phyloP scores from a whole-genome alignment of 73 alveolate genomes.

The Paramecium octaurelia region DNA sequence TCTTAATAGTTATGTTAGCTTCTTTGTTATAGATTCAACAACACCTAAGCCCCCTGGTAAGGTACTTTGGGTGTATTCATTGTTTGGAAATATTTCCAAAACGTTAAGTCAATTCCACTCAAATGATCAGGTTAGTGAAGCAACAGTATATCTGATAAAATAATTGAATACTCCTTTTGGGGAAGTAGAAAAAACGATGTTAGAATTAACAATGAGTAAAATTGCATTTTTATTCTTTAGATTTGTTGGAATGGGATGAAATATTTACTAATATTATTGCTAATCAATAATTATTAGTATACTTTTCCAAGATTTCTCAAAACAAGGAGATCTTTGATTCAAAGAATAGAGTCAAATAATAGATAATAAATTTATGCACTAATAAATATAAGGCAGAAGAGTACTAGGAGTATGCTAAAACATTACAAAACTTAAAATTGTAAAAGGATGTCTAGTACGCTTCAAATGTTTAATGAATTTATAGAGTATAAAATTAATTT shows the following conservation, averaged over 20 bases:
- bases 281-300: neutral
- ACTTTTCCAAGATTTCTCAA: neutral
- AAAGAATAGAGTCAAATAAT: neutral
- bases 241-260: slow-evolving; percentile 14
- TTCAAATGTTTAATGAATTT: neutral
- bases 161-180: neutral
- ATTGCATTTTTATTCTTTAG: neutral
- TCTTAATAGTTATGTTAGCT: neutral
- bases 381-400: neutral
- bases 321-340: slow-evolving; percentile 16
- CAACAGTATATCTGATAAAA: neutral
- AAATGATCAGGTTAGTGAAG: neutral
- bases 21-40: neutral
- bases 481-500: neutral
- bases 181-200: neutral
- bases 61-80: neutral
- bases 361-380: neutral
- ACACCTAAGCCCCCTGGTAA: neutral
- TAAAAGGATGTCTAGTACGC: slow-evolving; percentile 8
- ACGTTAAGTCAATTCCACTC: neutral
- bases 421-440: neutral
- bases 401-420: neutral
- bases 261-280: neutral
- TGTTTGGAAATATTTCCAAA: neutral
- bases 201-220: neutral